Percentiles rank a stretch among this genome's conserved stretches.
phyloP scores from a whole-genome alignment of 495 filamentous ascomycete species.

The Jackrogersella minutella region DNA sequence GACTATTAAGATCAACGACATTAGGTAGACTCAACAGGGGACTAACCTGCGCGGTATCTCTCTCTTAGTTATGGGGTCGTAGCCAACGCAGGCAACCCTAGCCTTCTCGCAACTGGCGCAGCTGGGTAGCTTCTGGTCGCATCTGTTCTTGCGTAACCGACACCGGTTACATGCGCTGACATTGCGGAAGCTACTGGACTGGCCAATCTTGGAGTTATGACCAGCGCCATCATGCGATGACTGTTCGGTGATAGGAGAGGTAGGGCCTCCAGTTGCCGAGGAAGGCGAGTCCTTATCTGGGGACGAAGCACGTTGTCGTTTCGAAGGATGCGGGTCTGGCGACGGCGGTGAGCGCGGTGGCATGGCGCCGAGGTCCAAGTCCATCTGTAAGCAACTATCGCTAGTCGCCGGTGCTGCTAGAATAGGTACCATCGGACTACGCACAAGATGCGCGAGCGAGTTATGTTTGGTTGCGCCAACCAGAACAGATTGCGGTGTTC shows the following conservation, averaged over 20 bases:
- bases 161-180: slow-evolving; percentile 96
- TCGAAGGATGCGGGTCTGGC: slow-evolving; percentile 55
- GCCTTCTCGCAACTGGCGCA: slow-evolving; percentile 93
- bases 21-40: slow-evolving; percentile 1
- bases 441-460: slow-evolving; percentile 18
- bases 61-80: slow-evolving; percentile 93
- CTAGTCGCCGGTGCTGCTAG: slow-evolving; percentile 13
- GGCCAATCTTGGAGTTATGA: slow-evolving; percentile 50
- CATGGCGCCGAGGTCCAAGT: slow-evolving; percentile 45
- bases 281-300: slow-evolving; percentile 58
- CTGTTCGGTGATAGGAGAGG: slow-evolving; percentile 49
- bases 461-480: slow-evolving; percentile 18
- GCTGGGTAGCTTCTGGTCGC: slow-evolving; percentile 88
- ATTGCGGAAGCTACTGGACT: slow-evolving; percentile 78
- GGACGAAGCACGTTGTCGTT: slow-evolving; percentile 60
- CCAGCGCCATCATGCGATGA: slow-evolving; percentile 40
- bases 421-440: slow-evolving; percentile 10
- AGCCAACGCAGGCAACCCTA: slow-evolving; percentile 86
- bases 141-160: slow-evolving; percentile 90
- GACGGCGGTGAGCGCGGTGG: slow-evolving; percentile 53
- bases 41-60: slow-evolving; percentile 84
- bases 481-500: slow-evolving; percentile 1
- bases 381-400: slow-evolving; percentile 33
- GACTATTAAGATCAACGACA: slow-evolving; percentile 1
- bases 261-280: slow-evolving; percentile 41